These are phyloP conservation scores for Termitomyces sp. DNA, from an alignment of 768 basidiomycete species.

Conservation along the genomic window DNA sequence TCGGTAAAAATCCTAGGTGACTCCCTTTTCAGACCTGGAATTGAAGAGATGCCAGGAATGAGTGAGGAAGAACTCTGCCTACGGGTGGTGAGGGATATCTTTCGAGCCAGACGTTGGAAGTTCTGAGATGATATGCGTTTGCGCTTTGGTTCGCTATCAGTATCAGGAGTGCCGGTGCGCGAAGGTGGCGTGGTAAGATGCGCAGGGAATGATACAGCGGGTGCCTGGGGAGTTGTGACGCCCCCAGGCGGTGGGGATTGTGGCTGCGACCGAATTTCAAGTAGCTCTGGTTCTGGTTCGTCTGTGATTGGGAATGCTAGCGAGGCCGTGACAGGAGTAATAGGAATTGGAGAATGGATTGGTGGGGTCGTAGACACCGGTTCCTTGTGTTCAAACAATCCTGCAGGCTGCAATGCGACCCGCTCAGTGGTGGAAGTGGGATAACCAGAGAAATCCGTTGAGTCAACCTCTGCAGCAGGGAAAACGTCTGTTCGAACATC, in stretches of 20 bases:
- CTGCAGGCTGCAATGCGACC: slow-evolving; percentile 10
- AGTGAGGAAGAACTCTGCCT: slow-evolving; percentile 50
- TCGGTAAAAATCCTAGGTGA: slow-evolving; percentile 42
- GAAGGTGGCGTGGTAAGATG: slow-evolving; percentile 54
- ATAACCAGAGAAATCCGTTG: slow-evolving; percentile 9
- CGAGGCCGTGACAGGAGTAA: slow-evolving; percentile 12
- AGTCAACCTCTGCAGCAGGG: not conserved
- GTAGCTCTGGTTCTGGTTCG: slow-evolving; percentile 9
- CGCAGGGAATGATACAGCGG: slow-evolving; percentile 65
- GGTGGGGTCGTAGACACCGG: slow-evolving; percentile 9
- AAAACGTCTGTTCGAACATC: slow-evolving; percentile 4
- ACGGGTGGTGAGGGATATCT: slow-evolving; percentile 61
- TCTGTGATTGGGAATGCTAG: slow-evolving; percentile 31
- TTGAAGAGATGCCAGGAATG: slow-evolving; percentile 36
- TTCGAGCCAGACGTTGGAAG: slow-evolving; percentile 73
- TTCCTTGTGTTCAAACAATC: slow-evolving; percentile 7
- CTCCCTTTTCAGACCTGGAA: slow-evolving; percentile 50
- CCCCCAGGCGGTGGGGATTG: slow-evolving; percentile 15
- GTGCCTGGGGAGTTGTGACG: slow-evolving; percentile 15
- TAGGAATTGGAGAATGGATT: slow-evolving; percentile 9
- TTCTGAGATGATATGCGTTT: slow-evolving; percentile 82
- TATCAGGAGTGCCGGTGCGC: slow-evolving; percentile 67
- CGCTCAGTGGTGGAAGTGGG: slow-evolving; percentile 23
- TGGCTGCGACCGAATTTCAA: not conserved
- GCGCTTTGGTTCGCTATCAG: slow-evolving; percentile 69